Evolutionary conservation across 257 asterid genomes (phyloP).

Genomic region (Gardenia jasminoides): DNA sequence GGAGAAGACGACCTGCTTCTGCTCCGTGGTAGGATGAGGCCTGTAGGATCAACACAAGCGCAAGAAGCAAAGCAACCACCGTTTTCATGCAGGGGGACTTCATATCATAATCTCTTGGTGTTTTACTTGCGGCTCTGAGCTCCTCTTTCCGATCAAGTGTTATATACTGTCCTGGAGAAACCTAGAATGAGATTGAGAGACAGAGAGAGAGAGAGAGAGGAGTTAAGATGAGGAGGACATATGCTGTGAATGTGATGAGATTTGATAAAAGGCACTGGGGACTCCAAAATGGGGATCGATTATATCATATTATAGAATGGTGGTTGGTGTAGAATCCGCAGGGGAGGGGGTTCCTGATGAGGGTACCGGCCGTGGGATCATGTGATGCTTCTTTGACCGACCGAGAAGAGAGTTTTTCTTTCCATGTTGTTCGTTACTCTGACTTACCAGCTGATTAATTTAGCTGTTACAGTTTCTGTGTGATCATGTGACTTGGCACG

Average conservation of each 20-base stretch:
- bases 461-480: constrained; percentile 19
- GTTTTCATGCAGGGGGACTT: background rate
- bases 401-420: background rate
- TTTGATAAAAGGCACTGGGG: background rate
- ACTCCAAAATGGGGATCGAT: background rate
- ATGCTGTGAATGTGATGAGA: constrained; percentile 7
- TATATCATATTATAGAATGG: constrained; percentile 14
- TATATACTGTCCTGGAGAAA: too few relatives aligned
- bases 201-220: background rate
- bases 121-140: background rate
- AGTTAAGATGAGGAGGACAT: background rate
- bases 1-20: constrained; percentile 15
- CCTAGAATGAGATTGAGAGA: too few relatives aligned
- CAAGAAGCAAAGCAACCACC: constrained; percentile 7
- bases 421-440: background rate
- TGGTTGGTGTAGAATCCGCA: background rate
- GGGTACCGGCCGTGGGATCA: constrained; percentile 27
- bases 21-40: background rate
- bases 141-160: too few relatives aligned
- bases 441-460: background rate
- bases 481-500: constrained; percentile 28
- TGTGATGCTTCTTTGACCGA: constrained; percentile 35
- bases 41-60: constrained; percentile 5
- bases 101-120: constrained; percentile 11
- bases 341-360: constrained; percentile 16